These are phyloP conservation scores for Phlebiopsis flavidoalba DNA, from an alignment of 768 basidiomycete genomes.

Conservation along the genomic window DNA sequence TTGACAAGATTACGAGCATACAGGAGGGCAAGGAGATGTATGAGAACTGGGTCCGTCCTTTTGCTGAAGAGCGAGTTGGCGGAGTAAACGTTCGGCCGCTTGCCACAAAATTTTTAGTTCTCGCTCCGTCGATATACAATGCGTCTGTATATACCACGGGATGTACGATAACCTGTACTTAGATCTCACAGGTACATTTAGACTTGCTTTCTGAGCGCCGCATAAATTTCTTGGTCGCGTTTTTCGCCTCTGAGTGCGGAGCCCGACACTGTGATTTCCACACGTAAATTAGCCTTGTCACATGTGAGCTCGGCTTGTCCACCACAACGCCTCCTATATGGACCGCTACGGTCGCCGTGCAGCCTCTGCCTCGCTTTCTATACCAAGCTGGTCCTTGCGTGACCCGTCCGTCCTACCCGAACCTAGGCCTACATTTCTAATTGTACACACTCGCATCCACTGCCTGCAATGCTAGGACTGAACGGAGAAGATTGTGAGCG, in stretches of 20 bases:
- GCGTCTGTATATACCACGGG: neutral
- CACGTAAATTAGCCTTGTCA: neutral
- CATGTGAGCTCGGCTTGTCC: neutral
- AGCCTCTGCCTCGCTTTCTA: neutral
- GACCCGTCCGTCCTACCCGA: neutral
- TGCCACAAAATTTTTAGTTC: neutral
- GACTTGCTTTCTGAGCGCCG: neutral
- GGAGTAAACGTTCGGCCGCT: neutral
- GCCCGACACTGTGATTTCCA: neutral
- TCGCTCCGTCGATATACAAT: neutral
- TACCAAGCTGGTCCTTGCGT: constrained; percentile 4
- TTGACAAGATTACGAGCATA: constrained; percentile 68
- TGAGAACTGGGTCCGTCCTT: constrained; percentile 59
- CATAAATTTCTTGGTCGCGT: neutral
- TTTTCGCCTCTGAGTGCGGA: neutral
- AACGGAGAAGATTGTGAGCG: constrained; percentile 13
- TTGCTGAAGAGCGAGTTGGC: constrained; percentile 18
- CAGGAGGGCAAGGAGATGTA: constrained; percentile 65
- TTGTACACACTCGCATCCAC: constrained; percentile 2
- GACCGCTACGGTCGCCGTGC: neutral
- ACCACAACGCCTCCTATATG: neutral
- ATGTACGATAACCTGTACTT: neutral
- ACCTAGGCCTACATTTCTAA: neutral
- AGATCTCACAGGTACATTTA: neutral
- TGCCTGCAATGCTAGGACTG: constrained; percentile 15